A percentile compares a stretch with the other conserved stretches of the same genome.
Evolutionary conservation across 495 filamentous ascomycete genomes (phyloP).

Genomic region (Opeltia flavorubescens): DNA sequence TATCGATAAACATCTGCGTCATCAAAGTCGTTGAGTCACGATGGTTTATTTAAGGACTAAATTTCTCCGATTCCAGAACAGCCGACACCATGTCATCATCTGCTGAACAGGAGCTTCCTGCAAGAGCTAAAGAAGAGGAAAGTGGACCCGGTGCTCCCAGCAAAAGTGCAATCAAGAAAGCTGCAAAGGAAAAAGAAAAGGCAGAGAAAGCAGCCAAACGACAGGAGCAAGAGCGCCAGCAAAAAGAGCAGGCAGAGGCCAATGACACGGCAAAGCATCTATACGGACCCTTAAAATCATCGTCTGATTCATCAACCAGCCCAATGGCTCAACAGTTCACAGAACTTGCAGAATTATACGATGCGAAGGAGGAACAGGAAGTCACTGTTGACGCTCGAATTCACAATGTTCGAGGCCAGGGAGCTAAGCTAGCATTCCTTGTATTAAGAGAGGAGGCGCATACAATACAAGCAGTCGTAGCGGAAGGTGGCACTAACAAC

Average conservation of each 20-base stretch:
- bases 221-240: conserved; percentile 32
- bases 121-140: conserved; percentile 11
- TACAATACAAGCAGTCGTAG: conserved; percentile 66
- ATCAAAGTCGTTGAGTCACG: too few species aligned
- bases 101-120: conserved; percentile 4
- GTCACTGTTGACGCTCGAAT: conserved; percentile 71
- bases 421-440: conserved; percentile 84
- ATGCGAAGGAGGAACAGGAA: conserved; percentile 54
- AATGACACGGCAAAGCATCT: conserved; percentile 59
- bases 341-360: conserved; percentile 36
- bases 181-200: conserved; percentile 54
- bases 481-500: conserved; percentile 32
- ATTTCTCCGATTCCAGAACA: too few species aligned
- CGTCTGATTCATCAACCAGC: conserved; percentile 7
- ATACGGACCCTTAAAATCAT: conserved; percentile 36
- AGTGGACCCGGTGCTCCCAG: conserved; percentile 30
- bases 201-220: conserved; percentile 44
- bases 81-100: conserved; percentile 7
- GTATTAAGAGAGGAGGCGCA: conserved; percentile 72
- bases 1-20: too few species aligned
- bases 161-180: conserved; percentile 54
- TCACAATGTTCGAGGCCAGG: conserved; percentile 76
- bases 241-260: conserved; percentile 28
- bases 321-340: conserved; percentile 18
- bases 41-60: too few species aligned